These are phyloP conservation scores for Hepatocystis sp. DNA, from an alignment of 169 alveolate species.

Conservation along the genomic window DNA sequence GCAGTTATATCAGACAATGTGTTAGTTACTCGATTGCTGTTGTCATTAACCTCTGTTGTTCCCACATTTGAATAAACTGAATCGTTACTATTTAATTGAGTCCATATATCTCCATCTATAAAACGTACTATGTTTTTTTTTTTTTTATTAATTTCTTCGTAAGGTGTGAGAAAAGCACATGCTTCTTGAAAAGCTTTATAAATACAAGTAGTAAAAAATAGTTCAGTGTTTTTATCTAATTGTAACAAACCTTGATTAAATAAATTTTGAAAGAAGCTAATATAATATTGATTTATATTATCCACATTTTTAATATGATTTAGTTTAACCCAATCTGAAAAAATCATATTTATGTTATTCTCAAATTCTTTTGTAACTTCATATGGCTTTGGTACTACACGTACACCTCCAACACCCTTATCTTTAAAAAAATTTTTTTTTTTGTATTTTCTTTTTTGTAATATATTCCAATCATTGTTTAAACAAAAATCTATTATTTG, in stretches of 20 bases:
- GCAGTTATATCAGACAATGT: too few relatives aligned
- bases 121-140: too few relatives aligned
- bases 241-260: conserved; percentile 89
- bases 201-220: conserved; percentile 89
- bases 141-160: too few relatives aligned
- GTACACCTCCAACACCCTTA: conserved; percentile 84
- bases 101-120: too few relatives aligned
- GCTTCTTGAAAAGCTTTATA: conserved; percentile 83
- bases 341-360: conserved; percentile 77
- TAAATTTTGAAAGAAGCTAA: conserved; percentile 89
- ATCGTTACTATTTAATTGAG: too few relatives aligned
- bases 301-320: conserved; percentile 77
- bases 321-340: conserved; percentile 83
- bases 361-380: conserved; percentile 81
- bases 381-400: conserved; percentile 82
- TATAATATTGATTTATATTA: conserved; percentile 77
- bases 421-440: conserved; percentile 28
- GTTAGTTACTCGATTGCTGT: too few relatives aligned
- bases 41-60: too few relatives aligned
- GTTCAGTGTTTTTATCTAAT: conserved; percentile 91
- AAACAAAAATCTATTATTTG: conserved; percentile 65
- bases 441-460: conserved; percentile 56
- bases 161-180: conserved; percentile 5
- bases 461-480: conserved; percentile 58
- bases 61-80: too few relatives aligned